Conservation (phyloP, 768 basidiomycete genomes). For the Phallus indusiatus region DNA sequence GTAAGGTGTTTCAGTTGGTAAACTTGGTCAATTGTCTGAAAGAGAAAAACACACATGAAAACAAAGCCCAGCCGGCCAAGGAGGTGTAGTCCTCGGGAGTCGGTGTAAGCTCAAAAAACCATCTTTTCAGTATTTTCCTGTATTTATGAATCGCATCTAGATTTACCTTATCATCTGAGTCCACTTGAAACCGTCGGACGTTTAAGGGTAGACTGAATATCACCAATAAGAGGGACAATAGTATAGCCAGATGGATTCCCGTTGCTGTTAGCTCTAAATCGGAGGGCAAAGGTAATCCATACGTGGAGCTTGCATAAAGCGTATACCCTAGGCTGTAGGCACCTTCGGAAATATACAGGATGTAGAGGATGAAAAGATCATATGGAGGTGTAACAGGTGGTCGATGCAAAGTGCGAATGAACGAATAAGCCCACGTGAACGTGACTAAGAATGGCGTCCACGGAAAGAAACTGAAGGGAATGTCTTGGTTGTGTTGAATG, state of each 20-base stretch:
- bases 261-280: not conserved
- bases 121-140: not conserved
- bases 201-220: conserved; percentile 4
- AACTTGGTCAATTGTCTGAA: not conserved
- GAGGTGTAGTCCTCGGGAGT: conserved; percentile 13
- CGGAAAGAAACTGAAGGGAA: not conserved
- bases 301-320: conserved; percentile 4
- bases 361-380: conserved; percentile 16
- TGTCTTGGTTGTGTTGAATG: not conserved
- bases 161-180: not conserved
- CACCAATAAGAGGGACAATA: not conserved
- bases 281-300: not conserved
- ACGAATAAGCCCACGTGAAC: conserved; percentile 17
- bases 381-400: conserved; percentile 15
- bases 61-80: conserved; percentile 10
- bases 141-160: not conserved
- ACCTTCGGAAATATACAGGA: conserved; percentile 13
- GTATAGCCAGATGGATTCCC: not conserved
- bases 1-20: not conserved
- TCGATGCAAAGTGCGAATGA: conserved; percentile 10
- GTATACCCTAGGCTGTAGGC: conserved; percentile 11
- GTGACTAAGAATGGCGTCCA: conserved; percentile 12
- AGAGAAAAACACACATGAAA: conserved; percentile 9
- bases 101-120: not conserved
- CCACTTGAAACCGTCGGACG: not conserved